Evolutionary conservation across 768 basidiomycete species (phyloP).

Genomic region (Mycena amicta): DNA sequence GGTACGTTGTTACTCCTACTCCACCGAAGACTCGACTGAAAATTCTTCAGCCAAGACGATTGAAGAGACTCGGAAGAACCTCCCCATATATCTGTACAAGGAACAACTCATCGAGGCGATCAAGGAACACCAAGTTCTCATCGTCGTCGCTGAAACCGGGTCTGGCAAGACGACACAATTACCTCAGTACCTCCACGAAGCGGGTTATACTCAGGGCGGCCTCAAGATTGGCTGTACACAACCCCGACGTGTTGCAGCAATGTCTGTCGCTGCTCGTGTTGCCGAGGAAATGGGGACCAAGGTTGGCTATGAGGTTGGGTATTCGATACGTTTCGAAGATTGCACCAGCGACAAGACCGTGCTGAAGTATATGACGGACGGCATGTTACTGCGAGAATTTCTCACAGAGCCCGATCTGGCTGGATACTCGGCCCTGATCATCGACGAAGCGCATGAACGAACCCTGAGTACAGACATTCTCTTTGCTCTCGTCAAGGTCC

Average conservation of each 20-base stretch:
- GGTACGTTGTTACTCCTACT: conserved; percentile 49
- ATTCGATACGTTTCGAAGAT: conserved; percentile 99
- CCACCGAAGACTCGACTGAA: neutral
- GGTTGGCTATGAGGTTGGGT: conserved; percentile 98
- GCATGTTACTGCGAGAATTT: conserved; percentile 96
- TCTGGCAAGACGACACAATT: conserved; percentile 99
- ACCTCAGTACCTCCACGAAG: conserved; percentile 97
- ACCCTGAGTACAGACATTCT: conserved; percentile 98
- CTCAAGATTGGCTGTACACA: conserved; percentile 95
- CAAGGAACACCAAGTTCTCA: conserved; percentile 89
- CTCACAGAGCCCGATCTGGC: conserved; percentile 96
- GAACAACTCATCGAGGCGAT: conserved; percentile 89
- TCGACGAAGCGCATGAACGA: conserved; percentile 98
- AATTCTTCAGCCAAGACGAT: conserved; percentile 71
- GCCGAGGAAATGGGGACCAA: conserved; percentile 98
- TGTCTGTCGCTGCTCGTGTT: conserved; percentile 98
- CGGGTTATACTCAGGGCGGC: conserved; percentile 88
- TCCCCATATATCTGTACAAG: conserved; percentile 90
- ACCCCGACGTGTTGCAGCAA: conserved; percentile 97
- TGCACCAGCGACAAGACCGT: conserved; percentile 99
- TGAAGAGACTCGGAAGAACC: conserved; percentile 89
- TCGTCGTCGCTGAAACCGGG: conserved; percentile 97
- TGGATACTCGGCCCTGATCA: conserved; percentile 92
- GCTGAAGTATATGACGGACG: conserved; percentile 99
- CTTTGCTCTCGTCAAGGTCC: conserved; percentile 96